phyloP scores from a whole-genome alignment of 495 filamentous ascomycete species.

The Lasiosphaeriaceae sp. region DNA sequence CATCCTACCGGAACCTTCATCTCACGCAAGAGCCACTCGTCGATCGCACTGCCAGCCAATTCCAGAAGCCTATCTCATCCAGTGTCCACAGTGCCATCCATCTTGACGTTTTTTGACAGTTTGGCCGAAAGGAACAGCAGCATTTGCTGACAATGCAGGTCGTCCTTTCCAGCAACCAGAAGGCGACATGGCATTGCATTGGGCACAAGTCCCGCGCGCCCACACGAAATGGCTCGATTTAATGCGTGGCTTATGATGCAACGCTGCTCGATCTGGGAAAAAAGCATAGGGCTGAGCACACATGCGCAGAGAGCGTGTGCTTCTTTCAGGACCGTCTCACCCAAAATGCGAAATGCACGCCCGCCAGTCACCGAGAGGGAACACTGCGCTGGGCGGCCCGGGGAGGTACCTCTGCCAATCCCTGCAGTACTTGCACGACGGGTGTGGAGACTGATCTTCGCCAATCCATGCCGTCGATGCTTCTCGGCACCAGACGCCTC shows the following conservation, averaged over 20 bases:
- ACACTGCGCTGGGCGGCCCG: too few species aligned
- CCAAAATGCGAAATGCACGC: background rate
- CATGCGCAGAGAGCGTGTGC: background rate
- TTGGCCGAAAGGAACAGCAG: too few species aligned
- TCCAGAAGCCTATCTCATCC: background rate
- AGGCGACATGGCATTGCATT: too few species aligned
- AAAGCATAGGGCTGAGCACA: conserved; percentile 7
- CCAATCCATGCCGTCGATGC: background rate
- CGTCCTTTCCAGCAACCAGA: too few species aligned
- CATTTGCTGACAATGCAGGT: too few species aligned
- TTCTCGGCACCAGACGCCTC: background rate
- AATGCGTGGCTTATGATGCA: conserved; percentile 9
- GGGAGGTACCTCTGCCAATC: background rate
- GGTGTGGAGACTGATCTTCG: background rate
- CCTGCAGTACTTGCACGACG: background rate
- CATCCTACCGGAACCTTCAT: background rate
- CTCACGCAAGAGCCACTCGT: background rate
- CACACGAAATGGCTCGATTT: background rate
- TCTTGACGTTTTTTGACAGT: too few species aligned
- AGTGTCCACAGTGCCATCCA: too few species aligned
- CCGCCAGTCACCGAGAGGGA: too few species aligned
- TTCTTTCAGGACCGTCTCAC: too few species aligned
- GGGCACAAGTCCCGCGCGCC: too few species aligned
- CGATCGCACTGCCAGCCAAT: background rate
- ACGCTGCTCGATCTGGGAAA: conserved; percentile 3